These are phyloP conservation scores for Forsythia suspensa DNA, from an alignment of 257 asterid species.

Conservation along the genomic window DNA sequence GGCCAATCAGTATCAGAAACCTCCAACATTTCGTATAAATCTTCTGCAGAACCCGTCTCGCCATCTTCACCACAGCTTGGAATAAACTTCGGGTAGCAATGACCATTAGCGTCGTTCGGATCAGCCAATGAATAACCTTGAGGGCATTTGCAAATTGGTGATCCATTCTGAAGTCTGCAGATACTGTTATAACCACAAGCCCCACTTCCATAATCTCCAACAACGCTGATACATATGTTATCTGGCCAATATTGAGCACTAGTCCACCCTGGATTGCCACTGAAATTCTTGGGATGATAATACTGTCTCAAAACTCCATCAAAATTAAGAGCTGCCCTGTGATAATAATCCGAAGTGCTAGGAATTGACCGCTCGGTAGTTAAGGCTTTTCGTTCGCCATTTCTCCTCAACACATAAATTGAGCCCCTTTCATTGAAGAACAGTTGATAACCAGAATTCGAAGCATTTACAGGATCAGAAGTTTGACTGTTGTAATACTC, in stretches of 20 bases:
- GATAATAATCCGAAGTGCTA: conserved; percentile 28
- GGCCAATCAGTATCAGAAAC: conserved; percentile 1
- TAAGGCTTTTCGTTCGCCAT: conserved; percentile 13
- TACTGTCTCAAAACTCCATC: conserved; percentile 52
- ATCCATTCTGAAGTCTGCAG: conserved; percentile 28
- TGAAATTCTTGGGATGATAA: conserved; percentile 38
- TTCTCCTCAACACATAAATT: conserved; percentile 27
- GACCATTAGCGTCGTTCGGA: conserved; percentile 39
- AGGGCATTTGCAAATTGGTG: conserved; percentile 59
- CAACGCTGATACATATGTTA: conserved; percentile 28
- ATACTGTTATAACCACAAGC: conserved; percentile 65
- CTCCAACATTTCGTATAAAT: conserved; percentile 23
- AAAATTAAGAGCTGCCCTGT: conserved; percentile 42
- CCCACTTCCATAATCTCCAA: conserved; percentile 39
- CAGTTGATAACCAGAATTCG: conserved; percentile 38
- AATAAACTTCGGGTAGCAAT: conserved; percentile 39
- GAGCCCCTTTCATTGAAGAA: conserved; percentile 32
- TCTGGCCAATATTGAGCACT: conserved; percentile 29
- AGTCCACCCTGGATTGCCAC: conserved; percentile 32
- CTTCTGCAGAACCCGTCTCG: conserved; percentile 1
- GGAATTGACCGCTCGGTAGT: conserved; percentile 6
- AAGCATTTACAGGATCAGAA: background rate
- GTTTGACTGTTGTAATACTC: background rate
- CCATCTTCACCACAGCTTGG: conserved; percentile 36
- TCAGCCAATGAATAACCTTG: conserved; percentile 38